Percentiles rank a stretch among this genome's conserved stretches.
Conservation (phyloP, 164 flowering plant genomes). For the Annona squamosa region DNA sequence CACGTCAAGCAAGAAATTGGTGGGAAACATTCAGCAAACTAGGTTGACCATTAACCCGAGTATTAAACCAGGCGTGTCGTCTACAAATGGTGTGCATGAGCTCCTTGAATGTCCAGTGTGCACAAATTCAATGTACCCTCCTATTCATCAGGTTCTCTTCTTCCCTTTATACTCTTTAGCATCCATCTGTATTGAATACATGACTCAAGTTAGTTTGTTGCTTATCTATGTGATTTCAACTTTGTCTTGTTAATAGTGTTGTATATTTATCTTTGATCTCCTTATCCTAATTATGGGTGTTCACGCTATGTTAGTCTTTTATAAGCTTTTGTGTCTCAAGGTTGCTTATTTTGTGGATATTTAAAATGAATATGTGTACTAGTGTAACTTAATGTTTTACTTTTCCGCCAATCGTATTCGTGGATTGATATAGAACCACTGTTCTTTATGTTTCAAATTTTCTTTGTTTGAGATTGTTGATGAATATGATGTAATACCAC, state of each 20-base stretch:
- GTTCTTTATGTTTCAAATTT: no score
- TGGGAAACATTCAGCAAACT: conserved; percentile 16
- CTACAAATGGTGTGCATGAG: conserved; percentile 53
- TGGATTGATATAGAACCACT: no score
- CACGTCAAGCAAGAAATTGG: conserved; percentile 11
- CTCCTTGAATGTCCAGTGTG: conserved; percentile 67
- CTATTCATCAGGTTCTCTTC: conserved; percentile 52
- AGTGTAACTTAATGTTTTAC: no score
- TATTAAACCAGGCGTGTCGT: conserved; percentile 19
- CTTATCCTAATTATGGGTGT: neutral
- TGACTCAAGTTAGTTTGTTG: neutral
- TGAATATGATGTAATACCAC: no score
- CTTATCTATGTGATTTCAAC: neutral
- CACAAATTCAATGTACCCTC: conserved; percentile 69
- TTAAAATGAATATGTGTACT: no score
- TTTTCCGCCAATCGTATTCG: no score
- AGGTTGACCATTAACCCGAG: conserved; percentile 10
- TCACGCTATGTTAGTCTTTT: neutral
- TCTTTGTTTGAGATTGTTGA: no score
- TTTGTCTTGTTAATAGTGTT: neutral
- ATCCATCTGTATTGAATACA: neutral
- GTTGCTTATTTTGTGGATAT: neutral
- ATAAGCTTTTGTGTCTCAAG: neutral
- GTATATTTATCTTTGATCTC: neutral
- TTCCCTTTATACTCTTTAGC: neutral